phyloP scores from a whole-genome alignment of 768 basidiomycete genomes.

The Tylopilus vinaceipallidus region DNA sequence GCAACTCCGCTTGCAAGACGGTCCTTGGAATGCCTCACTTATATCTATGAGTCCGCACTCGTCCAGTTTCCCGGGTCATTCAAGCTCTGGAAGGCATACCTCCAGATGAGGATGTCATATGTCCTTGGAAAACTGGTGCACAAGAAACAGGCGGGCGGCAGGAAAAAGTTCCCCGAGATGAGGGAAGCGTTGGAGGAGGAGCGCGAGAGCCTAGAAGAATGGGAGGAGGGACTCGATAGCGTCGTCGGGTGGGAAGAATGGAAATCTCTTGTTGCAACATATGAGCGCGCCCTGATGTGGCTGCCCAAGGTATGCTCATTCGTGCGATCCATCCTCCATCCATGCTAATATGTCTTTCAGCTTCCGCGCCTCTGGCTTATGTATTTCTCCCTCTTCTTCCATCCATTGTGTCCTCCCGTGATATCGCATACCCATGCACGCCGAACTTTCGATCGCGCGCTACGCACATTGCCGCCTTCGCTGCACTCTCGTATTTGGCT shows the following conservation, averaged over 20 bases:
- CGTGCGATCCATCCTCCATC: background rate
- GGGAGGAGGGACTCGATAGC: slow-evolving; percentile 84
- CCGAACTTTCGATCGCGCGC: slow-evolving; percentile 88
- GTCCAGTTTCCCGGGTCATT: slow-evolving; percentile 84
- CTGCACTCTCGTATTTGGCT: slow-evolving; percentile 92
- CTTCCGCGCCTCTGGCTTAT: slow-evolving; percentile 93
- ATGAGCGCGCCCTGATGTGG: slow-evolving; percentile 95
- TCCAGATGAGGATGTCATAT: slow-evolving; percentile 78
- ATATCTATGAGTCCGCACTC: slow-evolving; percentile 93
- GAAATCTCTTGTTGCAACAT: slow-evolving; percentile 82
- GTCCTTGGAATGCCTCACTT: slow-evolving; percentile 80
- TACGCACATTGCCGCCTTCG: slow-evolving; percentile 91
- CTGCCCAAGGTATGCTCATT: slow-evolving; percentile 68
- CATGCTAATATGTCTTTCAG: slow-evolving; percentile 38
- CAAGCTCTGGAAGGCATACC: slow-evolving; percentile 95
- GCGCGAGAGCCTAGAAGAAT: slow-evolving; percentile 72
- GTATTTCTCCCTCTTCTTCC: slow-evolving; percentile 87
- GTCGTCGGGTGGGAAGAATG: slow-evolving; percentile 97
- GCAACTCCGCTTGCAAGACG: slow-evolving; percentile 69
- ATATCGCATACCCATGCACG: slow-evolving; percentile 90
- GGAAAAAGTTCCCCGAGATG: slow-evolving; percentile 91
- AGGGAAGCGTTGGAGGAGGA: slow-evolving; percentile 88
- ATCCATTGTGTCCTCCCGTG: slow-evolving; percentile 82
- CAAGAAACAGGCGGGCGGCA: slow-evolving; percentile 80
- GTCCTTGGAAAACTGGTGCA: slow-evolving; percentile 74